phyloP scores from a whole-genome alignment of 2,329 filamentous ascomycete species.

The Alternaria viburni region DNA sequence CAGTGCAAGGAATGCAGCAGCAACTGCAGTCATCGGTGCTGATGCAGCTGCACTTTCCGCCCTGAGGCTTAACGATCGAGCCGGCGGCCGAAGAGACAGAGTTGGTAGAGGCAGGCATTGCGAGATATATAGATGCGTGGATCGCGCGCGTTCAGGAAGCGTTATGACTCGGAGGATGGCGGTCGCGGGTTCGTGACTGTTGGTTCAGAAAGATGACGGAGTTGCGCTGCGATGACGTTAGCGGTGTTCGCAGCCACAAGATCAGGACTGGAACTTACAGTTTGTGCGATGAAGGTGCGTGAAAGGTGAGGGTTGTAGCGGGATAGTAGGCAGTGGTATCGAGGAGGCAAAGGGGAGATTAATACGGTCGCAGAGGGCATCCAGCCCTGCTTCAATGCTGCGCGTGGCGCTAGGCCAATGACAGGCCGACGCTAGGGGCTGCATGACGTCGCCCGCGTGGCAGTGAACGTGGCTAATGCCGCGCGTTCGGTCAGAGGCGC shows the following conservation, averaged over 20 bases:
- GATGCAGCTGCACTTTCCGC: slow-evolving; percentile 37
- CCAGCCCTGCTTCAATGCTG: slow-evolving; percentile 26
- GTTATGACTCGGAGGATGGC: not conserved
- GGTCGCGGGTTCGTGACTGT: not conserved
- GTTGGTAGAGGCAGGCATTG: slow-evolving; percentile 43
- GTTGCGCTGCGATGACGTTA: slow-evolving; percentile 5
- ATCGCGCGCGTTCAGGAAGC: not conserved
- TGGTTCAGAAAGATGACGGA: not conserved
- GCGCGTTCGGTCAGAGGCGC: not conserved
- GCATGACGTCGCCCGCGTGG: slow-evolving; percentile 36
- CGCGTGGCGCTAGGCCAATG: slow-evolving; percentile 17
- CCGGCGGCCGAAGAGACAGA: slow-evolving; percentile 40
- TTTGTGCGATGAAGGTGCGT: not conserved
- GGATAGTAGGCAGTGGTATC: not conserved
- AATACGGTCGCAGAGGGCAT: slow-evolving; percentile 13
- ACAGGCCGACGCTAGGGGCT: slow-evolving; percentile 15
- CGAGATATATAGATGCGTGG: not conserved
- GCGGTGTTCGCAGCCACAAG: not conserved
- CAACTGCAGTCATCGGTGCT: slow-evolving; percentile 42
- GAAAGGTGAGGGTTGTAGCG: not conserved
- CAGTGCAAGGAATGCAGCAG: slow-evolving; percentile 47
- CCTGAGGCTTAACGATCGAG: slow-evolving; percentile 45
- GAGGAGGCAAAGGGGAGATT: slow-evolving; percentile 14
- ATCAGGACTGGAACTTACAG: not conserved
- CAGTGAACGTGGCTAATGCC: slow-evolving; percentile 16